Evolutionary conservation across 2,329 filamentous ascomycete genomes (phyloP).

Genomic region (Fusarium beomiforme): DNA sequence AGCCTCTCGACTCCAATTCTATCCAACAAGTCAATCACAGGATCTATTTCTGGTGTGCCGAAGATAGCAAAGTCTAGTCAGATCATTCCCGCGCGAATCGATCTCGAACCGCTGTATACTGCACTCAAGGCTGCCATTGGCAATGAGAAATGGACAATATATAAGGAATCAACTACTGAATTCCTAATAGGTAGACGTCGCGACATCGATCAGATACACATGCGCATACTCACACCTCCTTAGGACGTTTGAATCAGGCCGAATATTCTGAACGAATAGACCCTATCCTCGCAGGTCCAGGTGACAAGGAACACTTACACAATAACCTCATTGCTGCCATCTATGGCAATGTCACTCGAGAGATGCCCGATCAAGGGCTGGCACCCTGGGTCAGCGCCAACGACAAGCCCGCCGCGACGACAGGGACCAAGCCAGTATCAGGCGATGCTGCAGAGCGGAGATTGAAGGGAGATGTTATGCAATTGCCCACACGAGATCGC

Average conservation of each 20-base stretch:
- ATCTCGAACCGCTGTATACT: conserved; percentile 72
- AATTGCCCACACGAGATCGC: conserved; percentile 72
- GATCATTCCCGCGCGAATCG: conserved; percentile 72
- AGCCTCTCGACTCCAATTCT: conserved; percentile 68
- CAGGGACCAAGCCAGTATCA: conserved; percentile 69
- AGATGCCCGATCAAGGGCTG: conserved; percentile 74
- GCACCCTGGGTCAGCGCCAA: conserved; percentile 78
- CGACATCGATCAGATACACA: neutral
- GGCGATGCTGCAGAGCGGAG: conserved; percentile 73
- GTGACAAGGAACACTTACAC: conserved; percentile 71
- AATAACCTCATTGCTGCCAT: conserved; percentile 75
- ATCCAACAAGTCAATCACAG: conserved; percentile 65
- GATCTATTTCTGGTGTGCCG: conserved; percentile 58
- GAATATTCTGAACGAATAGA: conserved; percentile 70
- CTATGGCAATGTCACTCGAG: conserved; percentile 74
- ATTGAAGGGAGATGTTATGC: conserved; percentile 76
- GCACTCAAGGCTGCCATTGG: conserved; percentile 68
- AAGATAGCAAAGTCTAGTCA: conserved; percentile 69
- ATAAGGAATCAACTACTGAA: conserved; percentile 71
- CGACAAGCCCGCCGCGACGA: conserved; percentile 68
- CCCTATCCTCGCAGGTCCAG: conserved; percentile 66
- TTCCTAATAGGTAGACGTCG: conserved; percentile 67
- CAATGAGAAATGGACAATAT: conserved; percentile 69
- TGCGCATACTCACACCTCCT: conserved; percentile 44
- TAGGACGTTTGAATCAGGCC: conserved; percentile 70